Evolutionary conservation across 495 filamentous ascomycete genomes (phyloP).

Genomic region (Penicillium paxilli): DNA sequence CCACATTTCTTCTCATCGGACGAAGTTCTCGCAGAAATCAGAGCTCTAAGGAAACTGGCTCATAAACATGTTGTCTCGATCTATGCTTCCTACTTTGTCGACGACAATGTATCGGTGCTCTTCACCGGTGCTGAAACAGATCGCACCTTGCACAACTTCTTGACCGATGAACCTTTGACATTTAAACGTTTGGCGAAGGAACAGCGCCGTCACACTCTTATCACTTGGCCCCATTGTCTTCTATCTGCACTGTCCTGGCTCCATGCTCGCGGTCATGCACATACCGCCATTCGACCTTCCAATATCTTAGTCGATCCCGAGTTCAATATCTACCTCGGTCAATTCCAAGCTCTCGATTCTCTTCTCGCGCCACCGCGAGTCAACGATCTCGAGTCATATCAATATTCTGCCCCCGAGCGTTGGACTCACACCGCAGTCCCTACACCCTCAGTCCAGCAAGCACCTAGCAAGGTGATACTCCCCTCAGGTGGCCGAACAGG

Average conservation of each 20-base stretch:
- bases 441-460: slow-evolving; percentile 1
- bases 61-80: slow-evolving; percentile 82
- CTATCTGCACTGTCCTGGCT: slow-evolving; percentile 74
- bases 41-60: slow-evolving; percentile 59
- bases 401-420: slow-evolving; percentile 84
- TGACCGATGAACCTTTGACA: slow-evolving; percentile 62
- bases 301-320: slow-evolving; percentile 73
- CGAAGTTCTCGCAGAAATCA: slow-evolving; percentile 70
- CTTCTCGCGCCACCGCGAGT: slow-evolving; percentile 51
- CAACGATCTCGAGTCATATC: slow-evolving; percentile 78
- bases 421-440: slow-evolving; percentile 48
- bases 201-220: slow-evolving; percentile 63
- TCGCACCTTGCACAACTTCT: slow-evolving; percentile 73
- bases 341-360: slow-evolving; percentile 65
- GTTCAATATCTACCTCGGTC: slow-evolving; percentile 71
- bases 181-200: slow-evolving; percentile 74
- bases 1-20: slow-evolving; percentile 59
- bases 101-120: slow-evolving; percentile 70
- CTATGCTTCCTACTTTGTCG: slow-evolving; percentile 76
- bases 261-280: slow-evolving; percentile 69
- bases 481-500: slow-evolving; percentile 52
- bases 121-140: slow-evolving; percentile 70
- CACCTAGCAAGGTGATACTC: slow-evolving; percentile 22
- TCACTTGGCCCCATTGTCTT: slow-evolving; percentile 90
- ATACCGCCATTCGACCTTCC: slow-evolving; percentile 82